These are phyloP conservation scores for Tuctoria greenei DNA, from an alignment of 176 grass and related monocot genomes.

Conservation along the genomic window DNA sequence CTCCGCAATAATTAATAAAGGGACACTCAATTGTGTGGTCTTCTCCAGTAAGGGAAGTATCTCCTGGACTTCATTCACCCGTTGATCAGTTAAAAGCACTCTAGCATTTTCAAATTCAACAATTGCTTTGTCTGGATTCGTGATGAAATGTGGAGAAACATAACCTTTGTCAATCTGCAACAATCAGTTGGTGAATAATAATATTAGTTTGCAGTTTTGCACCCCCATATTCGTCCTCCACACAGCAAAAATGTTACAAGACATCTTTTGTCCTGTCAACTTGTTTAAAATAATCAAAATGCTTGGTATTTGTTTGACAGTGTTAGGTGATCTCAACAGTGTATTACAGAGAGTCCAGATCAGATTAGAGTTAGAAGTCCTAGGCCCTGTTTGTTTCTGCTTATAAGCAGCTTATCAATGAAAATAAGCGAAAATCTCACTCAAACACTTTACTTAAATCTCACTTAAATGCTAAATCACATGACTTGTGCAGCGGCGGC, in stretches of 20 bases:
- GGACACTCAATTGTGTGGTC: conserved; percentile 74
- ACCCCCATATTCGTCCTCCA: background rate
- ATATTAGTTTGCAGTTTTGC: conserved; percentile 30
- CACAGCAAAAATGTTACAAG: conserved; percentile 2
- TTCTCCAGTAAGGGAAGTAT: conserved; percentile 92
- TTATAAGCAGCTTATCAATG: too few relatives aligned
- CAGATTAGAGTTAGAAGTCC: too few relatives aligned
- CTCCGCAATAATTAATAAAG: conserved; percentile 91
- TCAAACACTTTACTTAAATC: too few relatives aligned
- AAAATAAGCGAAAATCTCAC: too few relatives aligned
- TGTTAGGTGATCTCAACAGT: too few relatives aligned
- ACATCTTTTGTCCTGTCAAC: background rate
- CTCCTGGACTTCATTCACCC: conserved; percentile 65
- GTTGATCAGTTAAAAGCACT: conserved; percentile 90
- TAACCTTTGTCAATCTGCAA: conserved; percentile 91
- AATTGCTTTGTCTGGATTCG: conserved; percentile 83
- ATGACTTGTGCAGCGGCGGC: too few relatives aligned
- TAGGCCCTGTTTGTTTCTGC: too few relatives aligned
- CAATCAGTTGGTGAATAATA: conserved; percentile 17
- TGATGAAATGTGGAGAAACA: conserved; percentile 93
- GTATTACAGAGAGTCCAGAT: too few relatives aligned
- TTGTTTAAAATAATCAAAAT: conserved; percentile 2
- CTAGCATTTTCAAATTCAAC: conserved; percentile 92
- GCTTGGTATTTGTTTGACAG: background rate
- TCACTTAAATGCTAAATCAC: too few relatives aligned